Percentiles rank a stretch among this genome's conserved stretches.
phyloP scores from a whole-genome alignment of 179 eudicot genomes.

The Beta corolliflora region DNA sequence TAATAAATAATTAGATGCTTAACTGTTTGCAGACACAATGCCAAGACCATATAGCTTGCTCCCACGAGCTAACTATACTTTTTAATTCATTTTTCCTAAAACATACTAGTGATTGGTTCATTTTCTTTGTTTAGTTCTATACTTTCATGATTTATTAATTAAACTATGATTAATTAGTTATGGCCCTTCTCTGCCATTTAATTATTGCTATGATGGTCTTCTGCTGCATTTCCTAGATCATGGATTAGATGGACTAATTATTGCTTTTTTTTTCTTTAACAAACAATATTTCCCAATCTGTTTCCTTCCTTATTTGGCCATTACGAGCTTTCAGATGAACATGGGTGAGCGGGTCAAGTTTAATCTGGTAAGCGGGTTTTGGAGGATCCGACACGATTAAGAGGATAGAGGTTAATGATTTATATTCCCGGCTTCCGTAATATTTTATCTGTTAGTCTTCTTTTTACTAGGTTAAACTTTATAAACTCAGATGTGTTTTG shows the following conservation, averaged over 20 bases:
- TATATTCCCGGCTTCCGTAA: no score
- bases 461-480: no score
- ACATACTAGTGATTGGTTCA: background rate
- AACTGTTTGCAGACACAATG: background rate
- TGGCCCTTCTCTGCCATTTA: background rate
- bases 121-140: background rate
- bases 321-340: no score
- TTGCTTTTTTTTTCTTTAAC: no score
- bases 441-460: no score
- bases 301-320: background rate
- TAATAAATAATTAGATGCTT: background rate
- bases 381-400: no score
- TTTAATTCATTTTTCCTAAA: background rate
- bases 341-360: no score
- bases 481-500: no score
- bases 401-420: no score
- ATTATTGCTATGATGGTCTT: slow-evolving; percentile 14
- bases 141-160: background rate
- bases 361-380: no score
- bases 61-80: slow-evolving; percentile 19
- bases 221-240: background rate
- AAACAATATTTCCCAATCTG: no score
- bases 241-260: slow-evolving; percentile 15
- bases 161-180: background rate
- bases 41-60: slow-evolving; percentile 17